Evolutionary conservation across 2,329 filamentous ascomycete genomes (phyloP).

Genomic region (Colletotrichum viniferum): DNA sequence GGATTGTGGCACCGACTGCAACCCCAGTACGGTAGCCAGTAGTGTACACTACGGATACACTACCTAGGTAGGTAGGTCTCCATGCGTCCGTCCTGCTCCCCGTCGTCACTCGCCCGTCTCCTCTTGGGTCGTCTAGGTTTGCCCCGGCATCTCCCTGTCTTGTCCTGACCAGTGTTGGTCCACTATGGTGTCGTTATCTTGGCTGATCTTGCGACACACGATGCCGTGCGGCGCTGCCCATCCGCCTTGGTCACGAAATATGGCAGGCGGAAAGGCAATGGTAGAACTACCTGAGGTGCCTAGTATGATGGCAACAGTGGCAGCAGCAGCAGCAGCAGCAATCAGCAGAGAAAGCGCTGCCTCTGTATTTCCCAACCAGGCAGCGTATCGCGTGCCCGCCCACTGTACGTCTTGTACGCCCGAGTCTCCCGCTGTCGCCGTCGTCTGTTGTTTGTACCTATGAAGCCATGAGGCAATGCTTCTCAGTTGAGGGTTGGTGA

Average conservation of each 20-base stretch:
- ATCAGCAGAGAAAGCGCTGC: background rate
- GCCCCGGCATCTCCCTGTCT: background rate
- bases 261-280: background rate
- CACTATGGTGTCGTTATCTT: background rate
- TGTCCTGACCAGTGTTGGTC: background rate
- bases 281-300: background rate
- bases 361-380: background rate
- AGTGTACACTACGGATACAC: background rate
- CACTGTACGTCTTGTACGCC: background rate
- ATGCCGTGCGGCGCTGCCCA: background rate
- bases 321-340: background rate
- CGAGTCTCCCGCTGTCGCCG: background rate
- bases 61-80: background rate
- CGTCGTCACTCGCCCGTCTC: background rate
- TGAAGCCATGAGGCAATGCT: background rate
- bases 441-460: background rate
- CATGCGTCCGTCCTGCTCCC: background rate
- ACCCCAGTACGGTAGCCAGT: background rate
- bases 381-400: background rate
- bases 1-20: background rate
- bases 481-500: background rate
- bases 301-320: background rate
- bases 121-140: background rate
- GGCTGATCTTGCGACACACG: background rate
- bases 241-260: background rate